These are phyloP conservation scores for Fusarium sp. DNA, from an alignment of 2,329 filamentous ascomycete species.

Conservation along the genomic window DNA sequence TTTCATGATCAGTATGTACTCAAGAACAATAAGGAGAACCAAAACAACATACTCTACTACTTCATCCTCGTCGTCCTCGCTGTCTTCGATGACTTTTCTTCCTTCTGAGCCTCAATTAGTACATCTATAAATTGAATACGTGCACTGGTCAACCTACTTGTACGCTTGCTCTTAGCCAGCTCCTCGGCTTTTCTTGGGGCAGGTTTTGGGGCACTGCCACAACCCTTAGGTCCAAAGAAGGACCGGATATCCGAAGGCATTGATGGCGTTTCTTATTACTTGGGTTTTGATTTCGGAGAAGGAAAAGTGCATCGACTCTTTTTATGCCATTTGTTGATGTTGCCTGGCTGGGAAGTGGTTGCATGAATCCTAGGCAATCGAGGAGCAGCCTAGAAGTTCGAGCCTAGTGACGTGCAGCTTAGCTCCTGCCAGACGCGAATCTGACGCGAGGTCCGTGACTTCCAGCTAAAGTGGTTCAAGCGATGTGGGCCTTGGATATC, in stretches of 20 bases:
- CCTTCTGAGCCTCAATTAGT: slow-evolving; percentile 56
- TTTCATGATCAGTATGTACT: slow-evolving; percentile 29
- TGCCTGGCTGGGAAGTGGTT: slow-evolving; percentile 41
- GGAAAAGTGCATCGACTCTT: slow-evolving; percentile 11
- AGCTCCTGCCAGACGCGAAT: slow-evolving; percentile 56
- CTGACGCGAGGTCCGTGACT: slow-evolving; percentile 61
- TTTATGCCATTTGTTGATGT: slow-evolving; percentile 44
- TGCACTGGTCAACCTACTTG: slow-evolving; percentile 56
- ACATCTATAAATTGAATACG: neutral
- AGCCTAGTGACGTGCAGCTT: slow-evolving; percentile 53
- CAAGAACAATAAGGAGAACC: neutral
- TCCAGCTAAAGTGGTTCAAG: slow-evolving; percentile 49
- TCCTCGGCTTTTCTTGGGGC: slow-evolving; percentile 61
- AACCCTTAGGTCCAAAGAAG: slow-evolving; percentile 86
- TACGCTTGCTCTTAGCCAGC: slow-evolving; percentile 59
- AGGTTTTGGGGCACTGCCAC: slow-evolving; percentile 66
- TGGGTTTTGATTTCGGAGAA: neutral
- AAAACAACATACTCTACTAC: slow-evolving; percentile 61
- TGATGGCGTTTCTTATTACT: slow-evolving; percentile 26
- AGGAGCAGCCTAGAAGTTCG: slow-evolving; percentile 49
- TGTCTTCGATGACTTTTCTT: slow-evolving; percentile 83
- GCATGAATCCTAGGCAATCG: slow-evolving; percentile 39
- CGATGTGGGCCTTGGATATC: slow-evolving; percentile 35
- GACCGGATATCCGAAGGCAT: slow-evolving; percentile 90
- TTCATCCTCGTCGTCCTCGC: slow-evolving; percentile 80